Evolutionary conservation across 1,139 yeast species (phyloP).

Genomic region (Protomyces arabidopsidicola): DNA sequence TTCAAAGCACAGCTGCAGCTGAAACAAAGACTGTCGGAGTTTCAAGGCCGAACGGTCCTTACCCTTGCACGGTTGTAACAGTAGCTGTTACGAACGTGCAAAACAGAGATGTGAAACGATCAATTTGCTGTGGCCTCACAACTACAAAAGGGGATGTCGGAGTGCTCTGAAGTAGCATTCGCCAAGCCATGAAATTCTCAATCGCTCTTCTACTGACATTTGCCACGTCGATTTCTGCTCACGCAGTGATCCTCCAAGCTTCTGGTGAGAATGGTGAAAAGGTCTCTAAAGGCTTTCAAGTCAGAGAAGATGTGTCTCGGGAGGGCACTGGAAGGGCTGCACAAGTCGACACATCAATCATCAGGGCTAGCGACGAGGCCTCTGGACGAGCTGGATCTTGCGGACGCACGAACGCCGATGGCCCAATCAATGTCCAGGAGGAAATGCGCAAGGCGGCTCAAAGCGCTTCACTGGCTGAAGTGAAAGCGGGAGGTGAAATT

Average conservation of each 20-base stretch:
- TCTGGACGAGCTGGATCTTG: not conserved
- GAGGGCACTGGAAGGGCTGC: not conserved
- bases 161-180: no score
- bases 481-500: not conserved
- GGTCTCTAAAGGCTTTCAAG: not conserved
- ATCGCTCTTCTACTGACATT: not conserved
- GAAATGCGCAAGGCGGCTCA: not conserved
- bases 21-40: no score
- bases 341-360: not conserved
- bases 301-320: not conserved
- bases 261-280: not conserved
- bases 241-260: not conserved
- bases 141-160: no score
- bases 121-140: no score
- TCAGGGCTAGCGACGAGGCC: not conserved
- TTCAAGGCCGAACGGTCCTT: no score
- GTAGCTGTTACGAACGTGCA: no score
- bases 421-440: not conserved
- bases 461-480: not conserved
- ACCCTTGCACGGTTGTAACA: no score
- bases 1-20: no score
- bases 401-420: not conserved
- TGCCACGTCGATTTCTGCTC: not conserved
- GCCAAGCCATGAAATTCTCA: not conserved
- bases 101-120: no score